phyloP scores from a whole-genome alignment of 2,329 filamentous ascomycete genomes.

The Paraphoma chrysanthemicola region DNA sequence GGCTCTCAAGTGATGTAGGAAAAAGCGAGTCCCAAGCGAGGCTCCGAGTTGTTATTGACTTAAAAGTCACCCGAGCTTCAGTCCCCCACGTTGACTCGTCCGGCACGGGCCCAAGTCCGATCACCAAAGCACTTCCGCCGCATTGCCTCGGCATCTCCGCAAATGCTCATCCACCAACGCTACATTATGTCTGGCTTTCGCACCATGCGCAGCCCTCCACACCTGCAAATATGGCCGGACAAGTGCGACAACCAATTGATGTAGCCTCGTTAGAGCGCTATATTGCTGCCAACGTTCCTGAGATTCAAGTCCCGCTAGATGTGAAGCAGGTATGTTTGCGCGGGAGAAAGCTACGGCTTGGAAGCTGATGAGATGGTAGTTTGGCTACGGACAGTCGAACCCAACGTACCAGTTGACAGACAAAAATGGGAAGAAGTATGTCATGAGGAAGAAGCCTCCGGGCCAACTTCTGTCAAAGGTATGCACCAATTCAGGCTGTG shows the following conservation, averaged over 20 bases:
- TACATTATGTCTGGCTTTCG: constrained; percentile 18
- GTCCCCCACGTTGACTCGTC: neutral
- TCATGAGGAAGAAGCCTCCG: constrained; percentile 98
- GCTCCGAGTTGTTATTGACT: neutral
- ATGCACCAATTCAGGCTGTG: neutral
- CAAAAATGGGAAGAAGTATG: constrained; percentile 73
- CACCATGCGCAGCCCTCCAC: constrained; percentile 20
- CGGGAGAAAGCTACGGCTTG: neutral
- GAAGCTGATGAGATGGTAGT: constrained; percentile 60
- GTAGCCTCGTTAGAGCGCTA: constrained; percentile 79
- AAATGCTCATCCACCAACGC: constrained; percentile 15
- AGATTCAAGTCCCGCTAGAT: constrained; percentile 81
- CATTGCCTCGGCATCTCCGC: constrained; percentile 18
- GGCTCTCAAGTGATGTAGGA: too few relatives aligned
- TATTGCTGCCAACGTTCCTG: constrained; percentile 77
- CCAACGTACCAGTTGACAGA: constrained; percentile 92
- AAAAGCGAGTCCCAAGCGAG: neutral
- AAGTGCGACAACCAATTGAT: constrained; percentile 90
- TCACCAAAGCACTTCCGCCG: neutral
- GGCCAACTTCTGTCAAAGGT: constrained; percentile 78
- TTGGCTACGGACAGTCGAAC: constrained; percentile 96
- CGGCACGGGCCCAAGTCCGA: neutral
- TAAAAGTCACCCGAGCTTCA: neutral
- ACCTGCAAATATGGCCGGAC: constrained; percentile 73
- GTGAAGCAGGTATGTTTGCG: constrained; percentile 76